Conservation (phyloP, 345 rosid species). For the Pistacia atlantica region DNA sequence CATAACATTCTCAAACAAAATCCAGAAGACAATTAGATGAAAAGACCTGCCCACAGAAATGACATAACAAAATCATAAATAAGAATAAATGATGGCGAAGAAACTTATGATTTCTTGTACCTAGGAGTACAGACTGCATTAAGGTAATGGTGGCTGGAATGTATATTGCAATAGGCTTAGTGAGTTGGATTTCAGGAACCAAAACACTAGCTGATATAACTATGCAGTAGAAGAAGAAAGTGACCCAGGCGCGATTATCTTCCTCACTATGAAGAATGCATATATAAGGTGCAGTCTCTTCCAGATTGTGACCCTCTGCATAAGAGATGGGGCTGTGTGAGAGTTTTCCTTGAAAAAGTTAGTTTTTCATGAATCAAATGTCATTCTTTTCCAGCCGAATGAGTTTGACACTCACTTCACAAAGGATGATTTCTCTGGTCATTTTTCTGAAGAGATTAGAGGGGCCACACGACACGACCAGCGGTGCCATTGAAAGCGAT, state of each 20-base stretch:
- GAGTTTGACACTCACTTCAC: conserved; percentile 28
- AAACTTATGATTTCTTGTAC: conserved; percentile 15
- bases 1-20: conserved; percentile 54
- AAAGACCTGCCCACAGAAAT: conserved; percentile 36
- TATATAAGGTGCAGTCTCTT: conserved; percentile 53
- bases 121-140: conserved; percentile 52
- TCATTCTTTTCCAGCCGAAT: neutral
- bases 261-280: conserved; percentile 54
- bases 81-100: neutral
- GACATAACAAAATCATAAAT: neutral
- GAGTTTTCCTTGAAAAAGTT: neutral
- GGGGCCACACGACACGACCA: conserved; percentile 71
- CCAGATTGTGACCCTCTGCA: conserved; percentile 49
- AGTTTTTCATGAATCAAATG: neutral
- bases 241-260: conserved; percentile 47
- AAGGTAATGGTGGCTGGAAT: conserved; percentile 50
- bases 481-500: conserved; percentile 52
- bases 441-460: conserved; percentile 60
- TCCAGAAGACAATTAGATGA: conserved; percentile 56
- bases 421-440: conserved; percentile 48
- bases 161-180: conserved; percentile 48
- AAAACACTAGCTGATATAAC: conserved; percentile 50
- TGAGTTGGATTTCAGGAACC: conserved; percentile 49
- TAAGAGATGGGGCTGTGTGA: neutral
- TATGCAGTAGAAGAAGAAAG: conserved; percentile 58